Evolutionary conservation across 768 basidiomycete species (phyloP).

Genomic region (Pholiota conissans): DNA sequence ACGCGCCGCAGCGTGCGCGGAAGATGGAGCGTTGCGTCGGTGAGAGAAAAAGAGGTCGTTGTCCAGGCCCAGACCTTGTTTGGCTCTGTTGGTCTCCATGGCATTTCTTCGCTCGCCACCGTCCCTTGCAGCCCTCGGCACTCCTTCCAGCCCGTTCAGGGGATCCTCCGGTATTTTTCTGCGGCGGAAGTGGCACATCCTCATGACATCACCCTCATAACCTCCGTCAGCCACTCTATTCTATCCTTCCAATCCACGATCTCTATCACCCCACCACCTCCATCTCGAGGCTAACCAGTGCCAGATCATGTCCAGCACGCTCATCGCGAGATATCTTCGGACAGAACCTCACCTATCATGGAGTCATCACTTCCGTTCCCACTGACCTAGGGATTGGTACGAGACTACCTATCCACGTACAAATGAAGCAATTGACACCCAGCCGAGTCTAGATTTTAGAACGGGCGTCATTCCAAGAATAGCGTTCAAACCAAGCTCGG

Average conservation of each 20-base stretch:
- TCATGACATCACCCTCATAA: not conserved
- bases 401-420: too few species aligned
- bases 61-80: slow-evolving; percentile 15
- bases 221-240: not conserved
- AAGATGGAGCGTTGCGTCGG: slow-evolving; percentile 5
- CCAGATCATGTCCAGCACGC: too few species aligned
- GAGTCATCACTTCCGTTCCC: too few species aligned
- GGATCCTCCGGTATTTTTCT: not conserved
- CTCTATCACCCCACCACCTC: too few species aligned
- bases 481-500: not conserved
- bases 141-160: not conserved
- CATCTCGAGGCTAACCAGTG: too few species aligned
- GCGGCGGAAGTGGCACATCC: not conserved
- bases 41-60: slow-evolving; percentile 14
- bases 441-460: not conserved
- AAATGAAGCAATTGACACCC: not conserved
- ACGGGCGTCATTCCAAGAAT: not conserved
- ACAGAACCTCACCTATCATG: too few species aligned
- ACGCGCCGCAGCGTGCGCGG: slow-evolving; percentile 16
- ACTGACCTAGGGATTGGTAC: too few species aligned
- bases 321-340: too few species aligned
- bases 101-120: slow-evolving; percentile 1
- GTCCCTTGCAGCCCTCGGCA: not conserved
- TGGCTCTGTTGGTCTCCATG: slow-evolving; percentile 17
- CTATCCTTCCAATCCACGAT: not conserved